phyloP scores from a whole-genome alignment of 106 monocot genomes.

The Narthecium ossifragum region DNA sequence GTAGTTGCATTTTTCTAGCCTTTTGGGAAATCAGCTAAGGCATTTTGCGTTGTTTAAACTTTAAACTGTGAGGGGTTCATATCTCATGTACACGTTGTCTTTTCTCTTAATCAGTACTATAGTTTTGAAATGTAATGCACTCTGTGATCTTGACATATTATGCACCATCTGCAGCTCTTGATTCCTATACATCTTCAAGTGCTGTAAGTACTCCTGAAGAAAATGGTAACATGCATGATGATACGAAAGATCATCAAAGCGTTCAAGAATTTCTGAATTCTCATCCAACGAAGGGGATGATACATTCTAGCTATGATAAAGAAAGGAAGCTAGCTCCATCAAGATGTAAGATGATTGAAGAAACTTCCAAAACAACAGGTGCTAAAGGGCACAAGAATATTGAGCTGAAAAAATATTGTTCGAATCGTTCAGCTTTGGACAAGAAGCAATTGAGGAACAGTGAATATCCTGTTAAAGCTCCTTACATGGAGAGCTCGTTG shows the following conservation, averaged over 20 bases:
- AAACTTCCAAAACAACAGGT: conserved; percentile 27
- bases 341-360: conserved; percentile 50
- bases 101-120: too few relatives aligned
- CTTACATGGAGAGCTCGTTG: conserved; percentile 10
- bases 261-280: conserved; percentile 36
- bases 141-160: too few relatives aligned
- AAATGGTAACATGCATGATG: conserved; percentile 24
- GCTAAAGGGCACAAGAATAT: conserved; percentile 41
- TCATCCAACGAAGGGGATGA: conserved; percentile 35
- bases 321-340: conserved; percentile 28
- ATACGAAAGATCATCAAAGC: conserved; percentile 22
- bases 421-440: conserved; percentile 15
- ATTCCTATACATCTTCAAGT: conserved; percentile 38
- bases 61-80: too few relatives aligned
- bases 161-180: conserved; percentile 31
- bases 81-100: too few relatives aligned
- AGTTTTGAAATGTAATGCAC: too few relatives aligned
- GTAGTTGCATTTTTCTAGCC: too few relatives aligned
- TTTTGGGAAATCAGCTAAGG: too few relatives aligned
- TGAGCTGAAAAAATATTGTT: conserved; percentile 40
- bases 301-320: conserved; percentile 25
- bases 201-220: conserved; percentile 40
- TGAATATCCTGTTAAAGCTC: conserved; percentile 33
- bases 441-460: conserved; percentile 60
- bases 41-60: too few relatives aligned